Conservation (phyloP, 306 rosid genomes). For the Cicer chorassanicum region DNA sequence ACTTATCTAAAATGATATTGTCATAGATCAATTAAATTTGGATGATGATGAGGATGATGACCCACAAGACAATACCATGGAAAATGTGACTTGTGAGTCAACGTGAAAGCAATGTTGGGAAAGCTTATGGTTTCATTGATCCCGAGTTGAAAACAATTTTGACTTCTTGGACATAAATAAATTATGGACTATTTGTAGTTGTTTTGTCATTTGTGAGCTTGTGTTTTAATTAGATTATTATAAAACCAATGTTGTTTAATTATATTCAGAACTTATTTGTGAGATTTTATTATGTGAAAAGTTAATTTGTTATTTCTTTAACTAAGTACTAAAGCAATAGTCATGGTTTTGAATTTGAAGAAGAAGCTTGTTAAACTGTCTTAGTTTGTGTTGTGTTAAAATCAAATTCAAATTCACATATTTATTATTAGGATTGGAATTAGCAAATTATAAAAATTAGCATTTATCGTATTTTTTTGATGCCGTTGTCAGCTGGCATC, state of each 20-base stretch:
- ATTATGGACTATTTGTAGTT: background rate
- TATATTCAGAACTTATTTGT: background rate
- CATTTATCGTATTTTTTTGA: background rate
- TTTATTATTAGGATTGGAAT: background rate
- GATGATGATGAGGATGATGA: conserved; percentile 1
- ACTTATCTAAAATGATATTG: background rate
- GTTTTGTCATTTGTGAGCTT: background rate
- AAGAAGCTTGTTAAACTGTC: background rate
- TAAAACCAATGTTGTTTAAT: background rate
- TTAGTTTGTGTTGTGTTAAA: background rate
- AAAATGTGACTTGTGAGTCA: conserved; percentile 3
- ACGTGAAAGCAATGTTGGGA: background rate
- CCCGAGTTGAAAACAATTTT: background rate
- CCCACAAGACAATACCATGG: background rate
- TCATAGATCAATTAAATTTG: conserved; percentile 1
- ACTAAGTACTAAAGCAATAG: background rate
- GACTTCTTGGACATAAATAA: background rate
- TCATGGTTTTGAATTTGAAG: background rate
- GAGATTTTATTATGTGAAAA: background rate
- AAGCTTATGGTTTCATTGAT: background rate
- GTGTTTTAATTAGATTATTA: background rate
- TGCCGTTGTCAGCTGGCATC: background rate
- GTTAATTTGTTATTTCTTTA: background rate
- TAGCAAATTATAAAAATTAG: background rate
- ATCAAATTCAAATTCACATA: background rate